Base-by-base conservation (phyloP, 495 filamentous ascomycete species). In the Penicillium crystallinum region DNA sequence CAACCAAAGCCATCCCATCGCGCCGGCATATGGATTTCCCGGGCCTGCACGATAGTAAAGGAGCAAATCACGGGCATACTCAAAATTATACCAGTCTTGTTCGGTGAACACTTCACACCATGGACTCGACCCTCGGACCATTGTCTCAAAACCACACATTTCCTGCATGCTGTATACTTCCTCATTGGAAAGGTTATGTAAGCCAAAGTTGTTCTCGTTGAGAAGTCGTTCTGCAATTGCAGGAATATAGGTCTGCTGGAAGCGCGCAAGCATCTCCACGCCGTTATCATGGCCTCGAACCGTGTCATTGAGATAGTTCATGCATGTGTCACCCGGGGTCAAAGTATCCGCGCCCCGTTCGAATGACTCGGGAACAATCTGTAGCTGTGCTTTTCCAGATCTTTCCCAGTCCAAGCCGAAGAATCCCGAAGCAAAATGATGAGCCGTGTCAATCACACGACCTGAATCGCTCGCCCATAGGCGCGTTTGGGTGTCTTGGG, bases 121-220 rank as follows among this genome's bases (percentile, higher is more conserved):
- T 11, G 65, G 73, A 57, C 77, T 81, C 17, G 63, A 68, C 21
- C 81, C 81, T 46, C 78, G 68, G 1, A 74, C 75, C 7, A 73
- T 71, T 1, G 67, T 79, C 60, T 84, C 81, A 47, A 82, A 84
- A 12, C 80, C 81, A 53, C 81, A 84, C 68, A 82, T 76, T 50
- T 82, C 79, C 54, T 83, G 81, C 81, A 84, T 84, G 49, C 71
- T 73, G 57, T 75, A 84, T 25, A 84, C 56, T 46, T 83, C 80
- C 8, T 57, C 50, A 39, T 77, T 69, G 1, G 63, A 68, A 22
- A 78, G 62, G 19, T 49, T 31, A 1, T 53, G 58, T 0, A 77
- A 60, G 4, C 58, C 70, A 5, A 66, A 58, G 41, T 82, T 83
- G 1, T 41, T 31, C 41, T 69, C 51, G 23, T 77, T 47, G 17